Conservation (phyloP, 1,139 yeast genomes). For the Yamadazyma triangularis region DNA sequence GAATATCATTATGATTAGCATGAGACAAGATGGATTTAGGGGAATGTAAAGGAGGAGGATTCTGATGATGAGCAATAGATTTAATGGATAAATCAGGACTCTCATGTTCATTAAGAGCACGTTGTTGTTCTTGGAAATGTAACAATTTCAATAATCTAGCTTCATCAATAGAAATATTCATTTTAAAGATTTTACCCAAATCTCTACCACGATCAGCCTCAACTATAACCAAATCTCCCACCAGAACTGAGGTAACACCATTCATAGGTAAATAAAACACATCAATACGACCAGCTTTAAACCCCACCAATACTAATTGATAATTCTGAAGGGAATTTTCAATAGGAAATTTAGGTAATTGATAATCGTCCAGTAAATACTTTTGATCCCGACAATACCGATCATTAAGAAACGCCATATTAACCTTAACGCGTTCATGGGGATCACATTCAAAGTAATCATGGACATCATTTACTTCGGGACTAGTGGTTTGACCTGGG, state of each 20-base stretch:
- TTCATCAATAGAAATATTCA: constrained; percentile 65
- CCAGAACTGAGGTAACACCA: constrained; percentile 20
- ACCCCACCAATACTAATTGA: constrained; percentile 62
- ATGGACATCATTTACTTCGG: too few species aligned
- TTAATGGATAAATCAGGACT: constrained; percentile 7
- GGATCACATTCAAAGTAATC: constrained; percentile 33
- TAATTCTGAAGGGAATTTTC: constrained; percentile 29
- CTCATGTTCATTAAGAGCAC: constrained; percentile 37
- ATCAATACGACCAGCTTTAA: constrained; percentile 85
- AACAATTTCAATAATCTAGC: constrained; percentile 49
- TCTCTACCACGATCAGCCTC: constrained; percentile 98
- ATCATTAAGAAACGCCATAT: constrained; percentile 19
- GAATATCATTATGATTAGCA: constrained; percentile 60
- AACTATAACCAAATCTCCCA: constrained; percentile 83
- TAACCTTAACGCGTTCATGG: constrained; percentile 40
- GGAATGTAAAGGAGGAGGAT: constrained; percentile 38
- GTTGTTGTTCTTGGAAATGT: constrained; percentile 56
- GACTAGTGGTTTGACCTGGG: too few species aligned
- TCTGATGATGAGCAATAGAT: constrained; percentile 19
- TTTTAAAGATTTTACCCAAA: constrained; percentile 71
- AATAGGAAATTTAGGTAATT: constrained; percentile 40
- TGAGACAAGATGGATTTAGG: constrained; percentile 75
- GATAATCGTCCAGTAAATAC: constrained; percentile 25
- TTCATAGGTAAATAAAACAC: constrained; percentile 63
- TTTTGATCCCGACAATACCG: constrained; percentile 23